A percentile compares a stretch with the other conserved stretches of the same genome.
These are phyloP conservation scores for Fusarium sp. DNA, from an alignment of 2,329 filamentous ascomycete species.

Conservation along the genomic window DNA sequence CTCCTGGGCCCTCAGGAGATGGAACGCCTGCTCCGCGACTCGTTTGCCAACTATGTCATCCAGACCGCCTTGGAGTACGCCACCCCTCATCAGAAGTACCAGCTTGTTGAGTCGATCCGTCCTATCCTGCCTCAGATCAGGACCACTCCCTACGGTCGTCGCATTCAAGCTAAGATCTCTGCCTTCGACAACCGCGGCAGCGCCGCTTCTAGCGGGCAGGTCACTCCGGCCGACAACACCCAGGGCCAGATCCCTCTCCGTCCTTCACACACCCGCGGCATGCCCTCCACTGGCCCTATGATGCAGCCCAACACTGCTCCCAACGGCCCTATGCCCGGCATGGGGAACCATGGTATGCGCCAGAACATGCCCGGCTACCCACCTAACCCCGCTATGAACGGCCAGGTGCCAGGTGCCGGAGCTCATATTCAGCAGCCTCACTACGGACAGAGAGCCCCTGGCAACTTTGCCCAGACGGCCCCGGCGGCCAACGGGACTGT, in stretches of 20 bases:
- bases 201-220: slow-evolving; percentile 60
- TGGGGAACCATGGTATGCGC: slow-evolving; percentile 41
- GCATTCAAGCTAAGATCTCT: slow-evolving; percentile 89
- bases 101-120: slow-evolving; percentile 85
- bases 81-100: slow-evolving; percentile 77
- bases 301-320: slow-evolving; percentile 45
- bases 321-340: slow-evolving; percentile 39
- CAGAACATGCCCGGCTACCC: slow-evolving; percentile 53
- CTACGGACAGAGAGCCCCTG: slow-evolving; percentile 44
- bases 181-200: slow-evolving; percentile 64
- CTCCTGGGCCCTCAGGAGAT: slow-evolving; percentile 80
- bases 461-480: slow-evolving; percentile 39
- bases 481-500: slow-evolving; percentile 40
- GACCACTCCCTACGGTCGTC: slow-evolving; percentile 92
- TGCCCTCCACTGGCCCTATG: slow-evolving; percentile 55
- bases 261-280: slow-evolving; percentile 55
- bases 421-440: slow-evolving; percentile 46
- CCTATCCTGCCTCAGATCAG: slow-evolving; percentile 87
- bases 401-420: slow-evolving; percentile 43
- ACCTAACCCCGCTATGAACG: slow-evolving; percentile 47
- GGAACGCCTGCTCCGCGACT: slow-evolving; percentile 89
- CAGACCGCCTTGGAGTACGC: slow-evolving; percentile 94
- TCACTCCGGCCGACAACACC: slow-evolving; percentile 64
- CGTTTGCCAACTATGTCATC: slow-evolving; percentile 97
- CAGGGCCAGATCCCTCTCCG: slow-evolving; percentile 67